A percentile compares a stretch with the other conserved stretches of the same genome.
Evolutionary conservation across 2,329 filamentous ascomycete genomes (phyloP).

Genomic region (Ascochyta koolunga): DNA sequence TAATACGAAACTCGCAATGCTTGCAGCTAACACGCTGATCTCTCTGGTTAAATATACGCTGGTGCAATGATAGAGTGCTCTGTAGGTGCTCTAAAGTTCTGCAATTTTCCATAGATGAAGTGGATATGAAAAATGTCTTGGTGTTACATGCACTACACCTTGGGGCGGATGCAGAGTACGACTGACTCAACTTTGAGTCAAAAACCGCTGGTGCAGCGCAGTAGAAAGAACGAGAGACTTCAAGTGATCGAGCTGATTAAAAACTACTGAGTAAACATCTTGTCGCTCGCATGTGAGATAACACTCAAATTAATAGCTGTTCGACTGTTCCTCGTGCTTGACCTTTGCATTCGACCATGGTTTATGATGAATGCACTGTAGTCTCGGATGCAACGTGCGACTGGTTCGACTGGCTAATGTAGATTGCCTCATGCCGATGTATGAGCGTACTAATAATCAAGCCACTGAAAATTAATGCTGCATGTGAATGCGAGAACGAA

Average conservation of each 20-base stretch:
- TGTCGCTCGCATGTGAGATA: background rate
- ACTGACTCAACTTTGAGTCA: background rate
- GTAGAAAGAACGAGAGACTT: no score
- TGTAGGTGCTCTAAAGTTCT: background rate
- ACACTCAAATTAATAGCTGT: no score
- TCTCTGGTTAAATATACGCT: background rate
- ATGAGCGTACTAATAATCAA: background rate
- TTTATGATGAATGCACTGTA: no score
- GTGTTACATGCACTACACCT: background rate
- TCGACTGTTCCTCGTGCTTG: no score
- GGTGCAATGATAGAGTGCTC: background rate
- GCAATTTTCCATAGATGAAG: conserved; percentile 5
- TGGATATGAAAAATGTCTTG: background rate
- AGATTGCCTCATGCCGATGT: no score
- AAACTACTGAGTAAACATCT: background rate
- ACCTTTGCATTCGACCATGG: no score
- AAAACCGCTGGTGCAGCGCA: background rate
- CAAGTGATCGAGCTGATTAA: no score
- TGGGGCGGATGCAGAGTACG: background rate
- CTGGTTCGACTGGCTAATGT: no score
- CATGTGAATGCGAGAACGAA: background rate
- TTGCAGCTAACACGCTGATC: background rate
- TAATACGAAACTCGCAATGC: background rate
- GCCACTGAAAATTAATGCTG: background rate
- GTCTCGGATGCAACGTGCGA: no score